Percentiles rank a stretch among this genome's conserved stretches.
Evolutionary conservation across 2,329 filamentous ascomycete species (phyloP).

Genomic region (Colletotrichum orchidophilum): DNA sequence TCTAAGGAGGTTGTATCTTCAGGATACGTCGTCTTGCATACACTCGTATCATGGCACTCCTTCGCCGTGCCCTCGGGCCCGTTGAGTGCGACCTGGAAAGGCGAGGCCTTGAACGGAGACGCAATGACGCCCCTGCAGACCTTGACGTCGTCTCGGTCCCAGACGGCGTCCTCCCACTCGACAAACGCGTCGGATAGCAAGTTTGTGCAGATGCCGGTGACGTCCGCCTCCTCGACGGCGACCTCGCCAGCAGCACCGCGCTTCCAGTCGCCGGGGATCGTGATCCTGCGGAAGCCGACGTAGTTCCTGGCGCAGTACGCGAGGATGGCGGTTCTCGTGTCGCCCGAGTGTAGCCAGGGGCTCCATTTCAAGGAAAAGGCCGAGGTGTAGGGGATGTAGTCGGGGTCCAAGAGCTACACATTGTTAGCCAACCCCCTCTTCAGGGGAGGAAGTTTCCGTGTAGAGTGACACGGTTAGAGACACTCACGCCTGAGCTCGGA

Average conservation of each 20-base stretch:
- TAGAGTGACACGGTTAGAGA: too few species aligned
- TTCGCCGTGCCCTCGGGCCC: conserved; percentile 37
- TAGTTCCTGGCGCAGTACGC: conserved; percentile 62
- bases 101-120: conserved; percentile 58
- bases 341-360: conserved; percentile 55
- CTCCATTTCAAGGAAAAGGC: conserved; percentile 64
- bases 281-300: conserved; percentile 63
- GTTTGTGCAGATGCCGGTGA: conserved; percentile 58
- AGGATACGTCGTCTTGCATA: conserved; percentile 59
- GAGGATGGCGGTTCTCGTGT: conserved; percentile 52
- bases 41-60: conserved; percentile 49
- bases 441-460: too few species aligned
- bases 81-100: conserved; percentile 59
- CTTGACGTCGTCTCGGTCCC: conserved; percentile 47
- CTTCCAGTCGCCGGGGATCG: conserved; percentile 48
- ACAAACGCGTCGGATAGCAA: conserved; percentile 63
- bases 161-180: conserved; percentile 63
- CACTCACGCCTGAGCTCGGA: conserved; percentile 13
- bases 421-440: neutral
- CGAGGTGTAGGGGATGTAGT: conserved; percentile 58
- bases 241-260: conserved; percentile 48
- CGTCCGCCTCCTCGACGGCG: conserved; percentile 51
- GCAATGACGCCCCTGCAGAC: conserved; percentile 63
- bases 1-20: conserved; percentile 40
- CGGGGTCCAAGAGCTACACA: conserved; percentile 49